Base-by-base conservation (phyloP, 2,329 filamentous ascomycete species). In the Paecilomyces dactylethromorphus region DNA sequence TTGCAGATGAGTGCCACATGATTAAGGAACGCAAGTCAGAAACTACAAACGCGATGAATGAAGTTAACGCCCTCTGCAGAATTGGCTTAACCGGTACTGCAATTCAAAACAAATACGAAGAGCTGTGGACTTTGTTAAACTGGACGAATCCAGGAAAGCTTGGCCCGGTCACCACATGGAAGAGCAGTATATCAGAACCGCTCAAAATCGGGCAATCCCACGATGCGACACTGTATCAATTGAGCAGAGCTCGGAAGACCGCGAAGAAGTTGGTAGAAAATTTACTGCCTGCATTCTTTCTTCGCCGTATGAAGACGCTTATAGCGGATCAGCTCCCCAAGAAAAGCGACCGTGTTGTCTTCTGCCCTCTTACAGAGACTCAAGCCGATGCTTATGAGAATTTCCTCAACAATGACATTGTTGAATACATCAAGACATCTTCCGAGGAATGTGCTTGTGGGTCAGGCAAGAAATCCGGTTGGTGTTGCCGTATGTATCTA, bases 21-120 rank as follows among this genome's bases (percentile, higher is more conserved):
- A 85, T 97, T 70, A 99, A 97, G 75, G 91, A 93, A 65, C 82
- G 84, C 54, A 82, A 78, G 51, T 88, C 92, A 0, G 89, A 88
- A 62, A 89, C 88, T 7, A 94, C 93, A 0, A 85, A 89, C 68
- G 87, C 92, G 0, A 93, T 99, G 88, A 90, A 91, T 66, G 85
- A 92, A 61, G 81, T 97, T 65, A 99, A 99, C 66, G 87, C 92
- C 0, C 82, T 97, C 2, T 97, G 94, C 69, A 85, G 94, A 33
- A 92, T 99, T 61, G 94, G 94, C 0, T 80, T 99, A 8, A 97
- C 92, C 0, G 94, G 94, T 1, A 99, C 94, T 0, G 93, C 93
- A 0, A 97, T 99, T 52, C 94, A 99, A 71, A 99, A 99, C 74
- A 94, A 91, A 64, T 99, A 99, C 71, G 91, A 97, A 70, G 94